Evolutionary conservation across 176 grass and related monocot genomes (phyloP), one percentile per base, ranked within the genome.

Genomic region (Puya raimondii): DNA sequence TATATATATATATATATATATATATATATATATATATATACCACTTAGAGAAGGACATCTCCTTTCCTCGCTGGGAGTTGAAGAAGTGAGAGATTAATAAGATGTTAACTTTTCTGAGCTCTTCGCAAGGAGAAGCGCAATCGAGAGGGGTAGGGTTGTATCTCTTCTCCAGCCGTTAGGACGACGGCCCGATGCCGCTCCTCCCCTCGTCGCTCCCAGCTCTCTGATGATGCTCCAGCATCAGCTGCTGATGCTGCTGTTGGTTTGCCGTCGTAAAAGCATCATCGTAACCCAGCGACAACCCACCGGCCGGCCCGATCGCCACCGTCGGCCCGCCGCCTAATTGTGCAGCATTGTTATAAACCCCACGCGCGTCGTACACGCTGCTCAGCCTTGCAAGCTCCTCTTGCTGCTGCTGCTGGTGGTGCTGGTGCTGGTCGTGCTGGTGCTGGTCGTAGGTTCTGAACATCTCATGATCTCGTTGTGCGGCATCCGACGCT

Each of bases 381-480:
- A 20, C 69, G 3, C 51, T 27, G 11, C 57, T 66, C 17, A 70
- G 59, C 12, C 71, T 64, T 6, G 67, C 66, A 1, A 76, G 25
- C 17, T 63, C 66, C 1, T 50, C 47, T 6, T 52, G 68, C 64
- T 76, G 74, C 27, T 67, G 51, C 50, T 76, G 72, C 58, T 50
- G 27, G 1, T n/a, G n/a, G n/a, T n/a, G n/a, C n/a, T n/a, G n/a
- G n/a, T n/a, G n/a, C n/a, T n/a, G n/a, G n/a, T n/a, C n/a, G n/a
- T 76, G 74, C 27, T 67, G 51, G 25, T 76, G 72, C 58, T 42
- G 33, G 4, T 42, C 56, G 52, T 66, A 70, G 21, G 61, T 74
- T 14, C 65, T 79, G 15, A 75, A 15, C 59, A 76, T 63, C 63
- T 87, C 76, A 53, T 82, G 85, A 51, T 82, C 83, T 25, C 75